phyloP scores from a whole-genome alignment of 805 yeast species.

The Starmera quercuum region DNA sequence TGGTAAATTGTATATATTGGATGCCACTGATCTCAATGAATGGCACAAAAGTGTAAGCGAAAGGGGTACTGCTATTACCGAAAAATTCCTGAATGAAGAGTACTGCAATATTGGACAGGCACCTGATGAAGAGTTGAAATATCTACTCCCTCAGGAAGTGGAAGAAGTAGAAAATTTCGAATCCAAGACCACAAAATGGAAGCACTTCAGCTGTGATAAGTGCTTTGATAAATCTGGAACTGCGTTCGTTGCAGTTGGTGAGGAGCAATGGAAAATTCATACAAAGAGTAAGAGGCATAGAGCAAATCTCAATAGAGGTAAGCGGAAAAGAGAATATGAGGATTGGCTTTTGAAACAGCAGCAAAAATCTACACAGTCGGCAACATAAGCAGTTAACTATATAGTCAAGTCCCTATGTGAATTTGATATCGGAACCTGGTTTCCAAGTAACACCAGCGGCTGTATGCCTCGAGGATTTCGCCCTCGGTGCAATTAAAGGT shows the following conservation, averaged over 20 bases:
- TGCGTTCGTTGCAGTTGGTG: conserved; percentile 63
- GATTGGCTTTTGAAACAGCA: conserved; percentile 22
- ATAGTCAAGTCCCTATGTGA: conserved; percentile 5
- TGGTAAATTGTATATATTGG: conserved; percentile 58
- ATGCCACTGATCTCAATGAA: conserved; percentile 61
- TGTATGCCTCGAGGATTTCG: conserved; percentile 18
- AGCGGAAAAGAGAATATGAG: conserved; percentile 46
- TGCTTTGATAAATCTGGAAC: conserved; percentile 54
- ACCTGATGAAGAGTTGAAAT: conserved; percentile 29
- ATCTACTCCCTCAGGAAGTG: conserved; percentile 14
- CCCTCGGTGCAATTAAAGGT: conserved; percentile 15
- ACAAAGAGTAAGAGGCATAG: conserved; percentile 61
- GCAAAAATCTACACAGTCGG: neutral
- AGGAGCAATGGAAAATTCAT: conserved; percentile 64
- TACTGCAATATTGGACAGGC: conserved; percentile 19
- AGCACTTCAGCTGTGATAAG: conserved; percentile 56
- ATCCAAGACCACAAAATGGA: conserved; percentile 40
- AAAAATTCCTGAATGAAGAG: conserved; percentile 24
- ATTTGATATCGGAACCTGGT: conserved; percentile 19
- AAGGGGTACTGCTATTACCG: conserved; percentile 47
- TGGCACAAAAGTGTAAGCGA: conserved; percentile 56
- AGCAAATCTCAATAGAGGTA: conserved; percentile 37
- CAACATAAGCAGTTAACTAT: neutral
- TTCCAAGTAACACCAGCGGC: conserved; percentile 16
- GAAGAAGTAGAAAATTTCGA: conserved; percentile 5